Evolutionary conservation across 768 basidiomycete genomes (phyloP).

Genomic region (Boletus fagicola): DNA sequence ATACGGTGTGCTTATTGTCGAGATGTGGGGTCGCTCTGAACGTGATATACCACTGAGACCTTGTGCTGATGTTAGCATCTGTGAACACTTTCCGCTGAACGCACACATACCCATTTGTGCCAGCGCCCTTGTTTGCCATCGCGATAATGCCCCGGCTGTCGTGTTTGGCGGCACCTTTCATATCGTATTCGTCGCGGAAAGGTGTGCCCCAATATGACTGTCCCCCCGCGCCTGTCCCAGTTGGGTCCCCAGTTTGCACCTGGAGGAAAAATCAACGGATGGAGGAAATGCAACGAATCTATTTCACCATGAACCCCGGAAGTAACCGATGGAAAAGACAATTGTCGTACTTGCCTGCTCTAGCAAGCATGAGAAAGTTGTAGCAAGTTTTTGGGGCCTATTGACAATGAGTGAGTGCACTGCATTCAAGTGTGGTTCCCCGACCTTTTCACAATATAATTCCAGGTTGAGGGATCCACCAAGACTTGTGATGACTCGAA

Average conservation of each 20-base stretch:
- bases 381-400: slow-evolving; percentile 98
- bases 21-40: slow-evolving; percentile 82
- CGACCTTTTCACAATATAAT: slow-evolving; percentile 84
- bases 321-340: slow-evolving; percentile 90
- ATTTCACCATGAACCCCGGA: slow-evolving; percentile 88
- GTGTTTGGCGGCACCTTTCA: slow-evolving; percentile 86
- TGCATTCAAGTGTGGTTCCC: not conserved
- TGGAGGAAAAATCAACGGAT: slow-evolving; percentile 30
- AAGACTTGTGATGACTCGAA: slow-evolving; percentile 90
- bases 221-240: slow-evolving; percentile 92
- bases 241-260: slow-evolving; percentile 99
- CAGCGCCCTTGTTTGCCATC: slow-evolving; percentile 95
- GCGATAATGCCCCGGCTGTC: slow-evolving; percentile 81
- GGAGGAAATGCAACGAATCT: not conserved
- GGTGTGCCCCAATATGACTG: slow-evolving; percentile 93
- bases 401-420: not conserved
- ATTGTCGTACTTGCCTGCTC: slow-evolving; percentile 86
- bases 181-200: slow-evolving; percentile 90
- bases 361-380: slow-evolving; percentile 94
- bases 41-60: slow-evolving; percentile 93
- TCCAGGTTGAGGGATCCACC: slow-evolving; percentile 87
- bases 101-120: slow-evolving; percentile 72
- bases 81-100: not conserved
- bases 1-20: slow-evolving; percentile 93
- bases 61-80: slow-evolving; percentile 28